Percentiles rank a stretch among this genome's conserved stretches.
phyloP scores from a whole-genome alignment of 73 alveolate genomes.

The Urostyla sp. region DNA sequence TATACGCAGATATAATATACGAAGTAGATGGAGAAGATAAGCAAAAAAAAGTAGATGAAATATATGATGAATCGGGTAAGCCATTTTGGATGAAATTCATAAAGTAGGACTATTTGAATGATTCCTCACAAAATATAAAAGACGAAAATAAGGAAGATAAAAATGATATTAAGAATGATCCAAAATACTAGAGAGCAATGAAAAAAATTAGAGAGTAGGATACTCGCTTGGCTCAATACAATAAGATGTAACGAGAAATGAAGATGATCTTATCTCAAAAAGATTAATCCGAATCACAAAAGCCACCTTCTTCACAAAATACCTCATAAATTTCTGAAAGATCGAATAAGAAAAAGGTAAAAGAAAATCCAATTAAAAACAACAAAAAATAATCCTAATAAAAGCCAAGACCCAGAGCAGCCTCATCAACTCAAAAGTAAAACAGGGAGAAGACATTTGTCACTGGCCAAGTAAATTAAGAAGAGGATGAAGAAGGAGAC shows the following conservation, averaged over 20 bases:
- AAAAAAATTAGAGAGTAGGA: constrained; percentile 50
- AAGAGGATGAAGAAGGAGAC: constrained; percentile 47
- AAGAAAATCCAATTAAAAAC: background rate
- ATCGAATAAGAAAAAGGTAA: background rate
- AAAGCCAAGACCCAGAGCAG: constrained; percentile 24
- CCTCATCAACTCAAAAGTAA: background rate
- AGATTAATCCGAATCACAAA: no score
- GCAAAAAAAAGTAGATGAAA: constrained; percentile 16
- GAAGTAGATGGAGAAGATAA: constrained; percentile 2
- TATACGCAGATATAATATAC: background rate
- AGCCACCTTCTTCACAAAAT: background rate
- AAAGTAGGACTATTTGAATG: constrained; percentile 62
- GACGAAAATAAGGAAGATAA: background rate
- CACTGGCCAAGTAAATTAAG: background rate
- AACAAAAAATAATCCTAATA: background rate
- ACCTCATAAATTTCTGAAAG: constrained; percentile 2
- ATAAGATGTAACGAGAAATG: constrained; percentile 28
- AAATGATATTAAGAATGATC: constrained; percentile 21
- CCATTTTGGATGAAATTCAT: constrained; percentile 69
- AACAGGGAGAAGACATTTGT: background rate
- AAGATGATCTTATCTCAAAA: no score
- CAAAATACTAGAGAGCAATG: constrained; percentile 20
- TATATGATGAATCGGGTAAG: constrained; percentile 61
- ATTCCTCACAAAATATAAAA: background rate
- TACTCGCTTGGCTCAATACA: constrained; percentile 24